A percentile compares a stretch with the other conserved stretches of the same genome.
Conservation (phyloP, 2,329 filamentous ascomycete genomes). For the Davidsoniella australis region DNA sequence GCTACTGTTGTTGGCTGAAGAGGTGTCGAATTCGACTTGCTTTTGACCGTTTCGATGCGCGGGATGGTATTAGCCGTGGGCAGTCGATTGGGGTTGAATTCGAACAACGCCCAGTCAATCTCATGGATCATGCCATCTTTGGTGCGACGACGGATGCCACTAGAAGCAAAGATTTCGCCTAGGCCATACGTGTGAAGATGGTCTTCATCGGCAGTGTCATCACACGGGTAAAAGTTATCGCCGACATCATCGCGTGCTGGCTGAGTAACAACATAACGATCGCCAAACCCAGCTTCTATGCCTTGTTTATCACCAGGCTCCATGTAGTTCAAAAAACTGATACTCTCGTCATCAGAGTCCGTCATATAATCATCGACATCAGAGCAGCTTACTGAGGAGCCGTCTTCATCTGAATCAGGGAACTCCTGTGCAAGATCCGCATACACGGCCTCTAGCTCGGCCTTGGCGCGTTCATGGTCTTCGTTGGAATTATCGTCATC, state of each 20-base stretch:
- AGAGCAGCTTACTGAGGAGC: slow-evolving; percentile 34
- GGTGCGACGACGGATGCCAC: slow-evolving; percentile 65
- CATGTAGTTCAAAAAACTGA: not conserved
- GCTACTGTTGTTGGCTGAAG: slow-evolving; percentile 42
- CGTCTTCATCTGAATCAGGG: slow-evolving; percentile 43
- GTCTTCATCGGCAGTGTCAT: slow-evolving; percentile 56
- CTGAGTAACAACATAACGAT: slow-evolving; percentile 71
- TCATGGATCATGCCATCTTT: slow-evolving; percentile 64
- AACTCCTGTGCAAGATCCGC: slow-evolving; percentile 42
- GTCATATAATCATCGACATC: slow-evolving; percentile 20
- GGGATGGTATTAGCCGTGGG: slow-evolving; percentile 59
- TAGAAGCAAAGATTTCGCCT: slow-evolving; percentile 76
- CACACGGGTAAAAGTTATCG: slow-evolving; percentile 57
- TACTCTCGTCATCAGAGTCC: slow-evolving; percentile 6
- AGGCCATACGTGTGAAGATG: slow-evolving; percentile 67
- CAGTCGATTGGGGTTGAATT: slow-evolving; percentile 53
- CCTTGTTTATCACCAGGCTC: slow-evolving; percentile 59
- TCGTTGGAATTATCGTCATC: slow-evolving; percentile 9
- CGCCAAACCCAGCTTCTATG: slow-evolving; percentile 55
- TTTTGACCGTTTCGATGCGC: slow-evolving; percentile 13
- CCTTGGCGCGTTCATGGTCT: slow-evolving; percentile 18
- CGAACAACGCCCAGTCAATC: slow-evolving; percentile 88
- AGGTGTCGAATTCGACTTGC: slow-evolving; percentile 14
- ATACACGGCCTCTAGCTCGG: slow-evolving; percentile 18
- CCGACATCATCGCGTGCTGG: slow-evolving; percentile 79